These are phyloP conservation scores for Gossypium longicalyx DNA, from an alignment of 345 rosid species.

Conservation along the genomic window DNA sequence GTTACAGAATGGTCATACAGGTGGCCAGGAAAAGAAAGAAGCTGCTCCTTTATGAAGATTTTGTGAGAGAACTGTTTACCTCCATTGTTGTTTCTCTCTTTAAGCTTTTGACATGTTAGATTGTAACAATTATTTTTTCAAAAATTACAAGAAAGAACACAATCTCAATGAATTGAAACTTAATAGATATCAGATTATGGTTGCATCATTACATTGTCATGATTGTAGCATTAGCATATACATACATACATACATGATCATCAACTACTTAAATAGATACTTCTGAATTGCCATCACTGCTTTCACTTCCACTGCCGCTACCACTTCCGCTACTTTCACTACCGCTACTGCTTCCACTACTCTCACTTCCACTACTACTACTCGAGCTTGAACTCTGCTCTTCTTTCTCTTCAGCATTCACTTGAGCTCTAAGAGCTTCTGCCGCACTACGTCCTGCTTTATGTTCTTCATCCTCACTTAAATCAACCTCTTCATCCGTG, in stretches of 20 bases:
- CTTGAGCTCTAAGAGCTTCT: slow-evolving; percentile 80
- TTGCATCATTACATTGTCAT: background rate
- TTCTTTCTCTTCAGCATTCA: slow-evolving; percentile 45
- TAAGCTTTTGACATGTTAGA: background rate
- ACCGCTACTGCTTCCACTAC: slow-evolving; percentile 29
- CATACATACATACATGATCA: background rate
- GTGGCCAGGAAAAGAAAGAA: slow-evolving; percentile 20
- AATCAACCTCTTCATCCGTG: slow-evolving; percentile 69
- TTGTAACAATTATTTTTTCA: background rate
- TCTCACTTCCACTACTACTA: slow-evolving; percentile 52
- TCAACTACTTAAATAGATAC: background rate
- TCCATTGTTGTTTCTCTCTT: background rate
- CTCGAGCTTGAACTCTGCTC: slow-evolving; percentile 45
- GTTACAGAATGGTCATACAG: slow-evolving; percentile 27
- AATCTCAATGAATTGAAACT: background rate
- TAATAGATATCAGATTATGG: no score
- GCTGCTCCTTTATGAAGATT: slow-evolving; percentile 23
- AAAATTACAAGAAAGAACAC: background rate
- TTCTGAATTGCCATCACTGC: background rate
- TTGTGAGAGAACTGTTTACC: background rate
- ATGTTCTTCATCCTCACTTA: slow-evolving; percentile 50
- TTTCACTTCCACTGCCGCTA: background rate
- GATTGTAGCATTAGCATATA: background rate
- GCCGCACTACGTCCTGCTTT: slow-evolving; percentile 68
- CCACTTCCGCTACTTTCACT: slow-evolving; percentile 41